Base-by-base conservation (phyloP, 2,329 filamentous ascomycete genomes). In the Sordariomycetes sp. region DNA sequence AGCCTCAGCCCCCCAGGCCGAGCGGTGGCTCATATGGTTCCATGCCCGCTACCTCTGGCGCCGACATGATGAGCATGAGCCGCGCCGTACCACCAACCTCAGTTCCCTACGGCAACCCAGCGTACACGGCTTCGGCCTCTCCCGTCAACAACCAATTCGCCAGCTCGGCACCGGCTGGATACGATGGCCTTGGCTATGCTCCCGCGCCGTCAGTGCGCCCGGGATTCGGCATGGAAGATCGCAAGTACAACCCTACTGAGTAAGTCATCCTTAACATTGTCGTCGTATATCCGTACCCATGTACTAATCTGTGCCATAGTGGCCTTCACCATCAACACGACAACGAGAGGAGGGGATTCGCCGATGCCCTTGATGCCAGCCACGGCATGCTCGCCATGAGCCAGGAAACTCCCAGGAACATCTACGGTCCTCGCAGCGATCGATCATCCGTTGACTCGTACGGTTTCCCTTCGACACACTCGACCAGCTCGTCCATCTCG, bases 301-400 rank as follows among this genome's bases (percentile, higher is more conserved):
- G 61, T 74, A 33, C 66, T 55, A 15, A 53, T n/a, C n/a, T n/a
- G n/a, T n/a, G n/a, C n/a, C n/a, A n/a, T 57, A 60, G 56, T 11
- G 30, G 17, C 21, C 26, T 38, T 9, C 36, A 37, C 8, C 30
- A 33, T 18, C 36, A 38, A 18, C 36, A 38, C 6, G 36, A 26
- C n/a, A 21, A 73, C 61, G 64, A 75, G 62, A 53, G 79, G 67
- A 57, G 81, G 46, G 82, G 79, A 47, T 93, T 88, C 56, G 85
- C 82, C 45, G 90, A 95, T 53, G 86, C 86, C 19, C 77, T 96
- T 37, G 90, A 95, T 56, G 88, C 88, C 17, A 88, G 87, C 55
- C 83, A 92, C 41, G 86, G 87, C 46, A 95, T 96, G 85, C 74
- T 95, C 18, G 86, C 87, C 24, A 84, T 96, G 73, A 94, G 86